Conservation (phyloP, 2,329 filamentous ascomycete genomes). For the Aplosporella prunicola region DNA sequence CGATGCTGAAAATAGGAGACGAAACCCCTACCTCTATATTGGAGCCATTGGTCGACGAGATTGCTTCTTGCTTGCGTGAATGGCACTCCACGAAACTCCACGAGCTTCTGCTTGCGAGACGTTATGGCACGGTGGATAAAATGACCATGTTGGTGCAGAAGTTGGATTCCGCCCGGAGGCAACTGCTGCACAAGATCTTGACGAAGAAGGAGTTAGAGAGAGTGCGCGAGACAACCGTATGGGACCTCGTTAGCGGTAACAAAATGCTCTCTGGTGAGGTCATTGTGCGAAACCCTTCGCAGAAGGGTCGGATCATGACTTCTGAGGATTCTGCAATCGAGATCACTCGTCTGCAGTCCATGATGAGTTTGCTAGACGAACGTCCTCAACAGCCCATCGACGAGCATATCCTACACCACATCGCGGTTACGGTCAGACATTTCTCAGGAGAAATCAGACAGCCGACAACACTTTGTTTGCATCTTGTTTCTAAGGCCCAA, state of each 20-base stretch:
- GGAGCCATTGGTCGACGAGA: conserved; percentile 93
- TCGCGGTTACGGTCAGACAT: conserved; percentile 74
- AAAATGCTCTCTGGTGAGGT: conserved; percentile 90
- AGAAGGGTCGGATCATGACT: conserved; percentile 76
- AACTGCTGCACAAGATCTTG: conserved; percentile 88
- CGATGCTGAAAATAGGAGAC: conserved; percentile 95
- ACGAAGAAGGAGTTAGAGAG: conserved; percentile 74
- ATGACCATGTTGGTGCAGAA: conserved; percentile 71
- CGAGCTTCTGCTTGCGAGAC: conserved; percentile 71
- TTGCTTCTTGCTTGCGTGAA: conserved; percentile 89
- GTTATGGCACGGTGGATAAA: conserved; percentile 72
- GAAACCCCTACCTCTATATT: conserved; percentile 83
- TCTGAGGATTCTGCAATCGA: conserved; percentile 90
- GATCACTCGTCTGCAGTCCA: conserved; percentile 80
- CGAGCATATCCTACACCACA: conserved; percentile 66
- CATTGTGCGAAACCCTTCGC: conserved; percentile 80
- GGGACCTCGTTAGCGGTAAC: conserved; percentile 90
- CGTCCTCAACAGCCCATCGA: conserved; percentile 61
- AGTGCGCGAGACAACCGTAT: conserved; percentile 82
- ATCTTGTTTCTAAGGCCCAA: conserved; percentile 63
- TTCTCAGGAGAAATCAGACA: conserved; percentile 70
- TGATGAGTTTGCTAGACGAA: conserved; percentile 88
- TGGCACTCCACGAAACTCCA: conserved; percentile 98
- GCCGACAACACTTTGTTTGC: conserved; percentile 61
- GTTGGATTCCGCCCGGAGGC: conserved; percentile 77